These are phyloP conservation scores for Dactylonectria macrodidyma DNA, from an alignment of 2,329 filamentous ascomycete species.

Conservation along the genomic window DNA sequence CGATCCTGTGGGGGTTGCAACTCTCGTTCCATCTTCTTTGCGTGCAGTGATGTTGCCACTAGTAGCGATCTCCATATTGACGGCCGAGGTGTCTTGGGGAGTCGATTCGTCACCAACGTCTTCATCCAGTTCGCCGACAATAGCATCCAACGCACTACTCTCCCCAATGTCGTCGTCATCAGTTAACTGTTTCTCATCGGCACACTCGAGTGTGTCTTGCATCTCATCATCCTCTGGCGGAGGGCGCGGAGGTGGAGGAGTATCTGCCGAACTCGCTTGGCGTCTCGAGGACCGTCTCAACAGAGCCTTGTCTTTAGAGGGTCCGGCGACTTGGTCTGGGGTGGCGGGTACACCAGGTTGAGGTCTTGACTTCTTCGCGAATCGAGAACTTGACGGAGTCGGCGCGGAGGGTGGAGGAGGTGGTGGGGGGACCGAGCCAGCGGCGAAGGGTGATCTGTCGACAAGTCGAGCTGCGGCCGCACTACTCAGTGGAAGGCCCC, in stretches of 20 bases:
- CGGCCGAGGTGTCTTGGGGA: conserved; percentile 83
- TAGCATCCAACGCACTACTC: conserved; percentile 80
- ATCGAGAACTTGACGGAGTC: conserved; percentile 61
- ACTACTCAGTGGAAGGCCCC: conserved; percentile 70
- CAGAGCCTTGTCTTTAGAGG: conserved; percentile 71
- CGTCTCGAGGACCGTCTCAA: conserved; percentile 76
- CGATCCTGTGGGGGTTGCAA: conserved; percentile 83
- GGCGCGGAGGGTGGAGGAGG: conserved; percentile 55
- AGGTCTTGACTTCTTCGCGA: conserved; percentile 62
- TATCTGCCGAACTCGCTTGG: conserved; percentile 67
- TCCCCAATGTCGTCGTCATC: conserved; percentile 80
- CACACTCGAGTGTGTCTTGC: conserved; percentile 87
- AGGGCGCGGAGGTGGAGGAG: conserved; percentile 64
- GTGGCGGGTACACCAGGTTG: conserved; percentile 62
- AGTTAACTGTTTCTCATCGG: conserved; percentile 88
- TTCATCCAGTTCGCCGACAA: conserved; percentile 92
- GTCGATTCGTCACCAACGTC: conserved; percentile 79
- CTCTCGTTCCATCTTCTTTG: conserved; percentile 90
- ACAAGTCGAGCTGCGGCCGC: conserved; percentile 63
- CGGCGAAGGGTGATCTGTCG: conserved; percentile 59
- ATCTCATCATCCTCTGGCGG: conserved; percentile 71
- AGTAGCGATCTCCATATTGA: conserved; percentile 90
- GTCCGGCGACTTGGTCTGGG: conserved; percentile 62
- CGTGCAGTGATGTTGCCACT: conserved; percentile 91
- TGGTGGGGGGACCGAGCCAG: conserved; percentile 55